phyloP scores from a whole-genome alignment of 2,329 filamentous ascomycete species.

The Pseudopithomyces chartarum region DNA sequence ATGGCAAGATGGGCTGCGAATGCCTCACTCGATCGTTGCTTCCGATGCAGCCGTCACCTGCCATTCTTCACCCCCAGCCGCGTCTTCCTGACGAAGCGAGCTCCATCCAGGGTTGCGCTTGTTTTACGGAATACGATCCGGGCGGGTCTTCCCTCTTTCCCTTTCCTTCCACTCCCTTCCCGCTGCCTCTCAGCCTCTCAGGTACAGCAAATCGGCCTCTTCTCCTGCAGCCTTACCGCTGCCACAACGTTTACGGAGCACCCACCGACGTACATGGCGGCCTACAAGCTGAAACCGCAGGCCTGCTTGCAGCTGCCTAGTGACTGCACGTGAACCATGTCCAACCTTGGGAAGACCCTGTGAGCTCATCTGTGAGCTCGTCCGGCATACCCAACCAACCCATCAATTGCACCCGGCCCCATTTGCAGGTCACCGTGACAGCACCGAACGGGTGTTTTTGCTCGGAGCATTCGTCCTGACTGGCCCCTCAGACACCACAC shows the following conservation, averaged over 20 bases:
- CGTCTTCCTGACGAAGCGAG: no score
- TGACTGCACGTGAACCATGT: background rate
- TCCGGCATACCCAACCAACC: background rate
- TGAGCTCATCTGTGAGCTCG: background rate
- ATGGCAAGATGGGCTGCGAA: background rate
- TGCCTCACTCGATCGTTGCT: background rate
- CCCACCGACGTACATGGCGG: background rate
- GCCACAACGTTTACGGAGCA: background rate
- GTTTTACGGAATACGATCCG: background rate
- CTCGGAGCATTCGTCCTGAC: background rate
- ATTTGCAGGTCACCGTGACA: background rate
- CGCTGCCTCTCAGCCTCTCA: slow-evolving; percentile 1
- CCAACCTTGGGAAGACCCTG: background rate
- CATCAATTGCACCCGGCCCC: background rate
- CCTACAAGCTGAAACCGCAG: background rate
- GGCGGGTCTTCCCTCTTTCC: slow-evolving; percentile 7
- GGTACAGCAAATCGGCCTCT: background rate
- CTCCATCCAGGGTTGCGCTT: background rate
- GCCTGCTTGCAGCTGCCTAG: background rate
- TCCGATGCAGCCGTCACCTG: background rate
- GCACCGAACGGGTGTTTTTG: background rate
- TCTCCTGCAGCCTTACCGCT: background rate
- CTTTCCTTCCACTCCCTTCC: no score
- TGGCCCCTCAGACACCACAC: slow-evolving; percentile 1
- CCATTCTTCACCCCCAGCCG: no score